phyloP scores from a whole-genome alignment of 2,329 filamentous ascomycete genomes.

The Aspergillus ochraceoroseus region DNA sequence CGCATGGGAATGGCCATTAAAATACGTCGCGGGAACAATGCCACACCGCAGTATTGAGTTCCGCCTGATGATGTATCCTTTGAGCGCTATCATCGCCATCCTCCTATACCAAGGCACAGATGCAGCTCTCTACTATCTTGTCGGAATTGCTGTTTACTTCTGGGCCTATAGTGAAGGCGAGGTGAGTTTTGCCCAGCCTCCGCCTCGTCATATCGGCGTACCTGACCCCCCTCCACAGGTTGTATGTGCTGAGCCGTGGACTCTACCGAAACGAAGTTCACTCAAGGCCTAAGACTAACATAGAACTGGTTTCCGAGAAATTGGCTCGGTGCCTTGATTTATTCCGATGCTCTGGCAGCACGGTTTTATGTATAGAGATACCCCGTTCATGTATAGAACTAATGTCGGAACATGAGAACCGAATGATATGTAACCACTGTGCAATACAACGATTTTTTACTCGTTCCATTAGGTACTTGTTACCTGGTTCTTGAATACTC shows the following conservation, averaged over 20 bases:
- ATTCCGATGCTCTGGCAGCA: conserved; percentile 3
- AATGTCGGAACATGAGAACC: conserved; percentile 1
- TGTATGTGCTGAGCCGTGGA: conserved; percentile 66
- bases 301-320: not conserved
- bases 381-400: conserved; percentile 12
- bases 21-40: conserved; percentile 66
- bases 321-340: conserved; percentile 3
- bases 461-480: no score
- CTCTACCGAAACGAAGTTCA: conserved; percentile 50
- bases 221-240: conserved; percentile 45
- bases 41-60: conserved; percentile 85
- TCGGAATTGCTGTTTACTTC: conserved; percentile 83
- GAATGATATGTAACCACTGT: no score
- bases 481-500: no score
- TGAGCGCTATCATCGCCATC: conserved; percentile 67
- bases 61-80: conserved; percentile 73
- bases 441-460: no score
- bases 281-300: conserved; percentile 26
- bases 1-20: conserved; percentile 86
- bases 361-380: conserved; percentile 4
- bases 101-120: conserved; percentile 92
- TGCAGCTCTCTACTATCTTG: conserved; percentile 81
- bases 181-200: conserved; percentile 52
- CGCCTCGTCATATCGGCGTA: not conserved
- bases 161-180: conserved; percentile 98